Evolutionary conservation across 2,329 filamentous ascomycete species (phyloP).

Genomic region (Lachnellula occidentalis): DNA sequence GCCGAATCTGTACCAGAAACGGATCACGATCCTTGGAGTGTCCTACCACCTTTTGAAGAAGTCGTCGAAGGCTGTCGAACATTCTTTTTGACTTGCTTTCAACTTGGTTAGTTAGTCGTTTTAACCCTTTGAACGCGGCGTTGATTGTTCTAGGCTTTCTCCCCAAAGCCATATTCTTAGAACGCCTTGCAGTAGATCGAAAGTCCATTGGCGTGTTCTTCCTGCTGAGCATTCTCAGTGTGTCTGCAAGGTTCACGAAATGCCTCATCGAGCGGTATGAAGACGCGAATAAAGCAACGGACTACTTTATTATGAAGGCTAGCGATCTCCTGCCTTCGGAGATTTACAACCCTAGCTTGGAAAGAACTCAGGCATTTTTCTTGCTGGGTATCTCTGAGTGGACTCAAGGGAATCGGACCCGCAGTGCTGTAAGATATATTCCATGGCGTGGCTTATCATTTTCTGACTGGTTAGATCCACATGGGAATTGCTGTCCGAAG

Average conservation of each 20-base stretch:
- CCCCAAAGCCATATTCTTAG: constrained; percentile 45
- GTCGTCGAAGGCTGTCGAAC: constrained; percentile 9
- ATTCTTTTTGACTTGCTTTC: constrained; percentile 52
- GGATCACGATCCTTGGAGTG: too few species aligned
- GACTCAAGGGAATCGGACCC: constrained; percentile 47
- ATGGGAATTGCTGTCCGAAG: constrained; percentile 35
- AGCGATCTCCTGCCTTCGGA: constrained; percentile 43
- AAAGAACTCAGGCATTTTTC: constrained; percentile 54
- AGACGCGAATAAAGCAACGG: constrained; percentile 45
- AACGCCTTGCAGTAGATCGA: constrained; percentile 41
- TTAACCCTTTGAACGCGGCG: background rate
- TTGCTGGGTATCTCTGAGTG: constrained; percentile 54
- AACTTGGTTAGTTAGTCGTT: constrained; percentile 34
- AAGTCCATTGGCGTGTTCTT: constrained; percentile 48
- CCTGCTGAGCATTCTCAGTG: constrained; percentile 49
- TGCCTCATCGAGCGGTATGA: constrained; percentile 44
- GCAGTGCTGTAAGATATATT: constrained; percentile 43
- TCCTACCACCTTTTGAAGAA: too few species aligned
- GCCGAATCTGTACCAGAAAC: too few species aligned
- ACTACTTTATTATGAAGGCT: constrained; percentile 48
- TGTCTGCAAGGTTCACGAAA: constrained; percentile 50
- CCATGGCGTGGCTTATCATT: background rate
- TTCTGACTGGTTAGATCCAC: constrained; percentile 31
- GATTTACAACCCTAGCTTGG: constrained; percentile 48
- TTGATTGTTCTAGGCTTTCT: constrained; percentile 41